Percentiles rank a stretch among this genome's conserved stretches.
Evolutionary conservation across 108 stramenopile genomes (phyloP).

Genomic region (Mediolabrus comicus): DNA sequence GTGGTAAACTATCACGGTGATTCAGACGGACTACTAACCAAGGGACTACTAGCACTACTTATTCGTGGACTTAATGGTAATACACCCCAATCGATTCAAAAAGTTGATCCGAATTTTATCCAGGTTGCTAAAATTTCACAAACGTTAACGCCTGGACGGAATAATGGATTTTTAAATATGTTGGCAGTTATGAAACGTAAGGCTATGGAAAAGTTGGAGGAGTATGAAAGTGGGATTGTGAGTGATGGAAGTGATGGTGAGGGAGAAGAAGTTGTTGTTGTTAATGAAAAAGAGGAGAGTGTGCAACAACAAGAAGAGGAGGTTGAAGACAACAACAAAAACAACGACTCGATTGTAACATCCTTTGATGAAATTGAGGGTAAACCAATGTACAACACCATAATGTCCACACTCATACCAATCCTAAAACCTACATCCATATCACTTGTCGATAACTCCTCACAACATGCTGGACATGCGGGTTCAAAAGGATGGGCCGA

Average conservation of each 20-base stretch:
- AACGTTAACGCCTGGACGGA: constrained; percentile 91
- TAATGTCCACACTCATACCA: constrained; percentile 63
- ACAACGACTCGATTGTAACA: constrained; percentile 3
- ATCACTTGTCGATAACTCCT: constrained; percentile 68
- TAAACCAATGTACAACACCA: constrained; percentile 81
- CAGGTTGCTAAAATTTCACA: constrained; percentile 83
- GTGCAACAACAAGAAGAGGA: no score
- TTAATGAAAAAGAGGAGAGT: neutral
- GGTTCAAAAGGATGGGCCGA: constrained; percentile 66
- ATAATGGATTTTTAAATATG: constrained; percentile 99
- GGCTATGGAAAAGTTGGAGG: constrained; percentile 48
- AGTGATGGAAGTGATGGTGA: neutral
- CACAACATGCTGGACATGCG: constrained; percentile 80
- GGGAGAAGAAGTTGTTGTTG: constrained; percentile 1
- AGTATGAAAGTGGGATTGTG: constrained; percentile 16
- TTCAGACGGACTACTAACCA: constrained; percentile 94
- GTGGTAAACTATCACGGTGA: constrained; percentile 87
- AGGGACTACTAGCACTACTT: constrained; percentile 92
- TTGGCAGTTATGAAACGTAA: constrained; percentile 86
- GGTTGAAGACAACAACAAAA: constrained; percentile 1
- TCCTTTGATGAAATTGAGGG: constrained; percentile 30
- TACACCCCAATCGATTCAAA: constrained; percentile 70
- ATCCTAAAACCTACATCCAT: constrained; percentile 71
- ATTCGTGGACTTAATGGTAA: constrained; percentile 76
- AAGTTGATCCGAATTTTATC: constrained; percentile 89